Evolutionary conservation across 331 rosid species (phyloP), one percentile per base, ranked within the genome.

Genomic region (Pyrus hybrid): DNA sequence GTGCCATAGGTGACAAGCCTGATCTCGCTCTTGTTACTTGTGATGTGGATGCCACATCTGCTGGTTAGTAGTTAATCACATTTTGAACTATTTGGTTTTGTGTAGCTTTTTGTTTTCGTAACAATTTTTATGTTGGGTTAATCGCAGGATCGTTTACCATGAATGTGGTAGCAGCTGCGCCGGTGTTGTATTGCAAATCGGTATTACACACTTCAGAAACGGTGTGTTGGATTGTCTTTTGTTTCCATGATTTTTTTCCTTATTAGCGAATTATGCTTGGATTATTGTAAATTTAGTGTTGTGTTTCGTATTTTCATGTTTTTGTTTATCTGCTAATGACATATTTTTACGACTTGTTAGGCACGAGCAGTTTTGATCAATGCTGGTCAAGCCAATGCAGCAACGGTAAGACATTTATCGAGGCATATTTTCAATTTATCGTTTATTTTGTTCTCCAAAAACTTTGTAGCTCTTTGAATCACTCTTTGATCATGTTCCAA

Each of bases 301-400:
- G 54, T 45, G 68, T 33, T 58, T 16, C 4, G 5, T 58, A 35
- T 21, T 47, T 56, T n/a, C 13, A 21, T 28, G 32, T 71, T 29
- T 56, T 22, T 23, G 4, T 13, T 33, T 57, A 84, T 74, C 54
- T 78, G 62, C 66, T 87, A 41, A 41, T 11, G 45, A 41, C 13
- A 41, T 2, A 3, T 10, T 37, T 37, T 41, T 10, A 41, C 45
- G 45, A 41, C 45, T 41, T 41, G 45, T 41, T 41, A 91, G 97
- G 98, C 96, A 2, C 97, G 97, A 47, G 97, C 96, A n/a, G 96
- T 93, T 76, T 79, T 93, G 81, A 93, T 85, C 68, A 93, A 93
- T 77, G 98, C 98, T 62, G 98, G 98, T 78, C 98, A 93, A 83
- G 98, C 98, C 76, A 93, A 93, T 87, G 98, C 98, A 18, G 97